These are phyloP conservation scores for Sclerotinia spermophila DNA, from an alignment of 2,329 filamentous ascomycete genomes.

Conservation along the genomic window DNA sequence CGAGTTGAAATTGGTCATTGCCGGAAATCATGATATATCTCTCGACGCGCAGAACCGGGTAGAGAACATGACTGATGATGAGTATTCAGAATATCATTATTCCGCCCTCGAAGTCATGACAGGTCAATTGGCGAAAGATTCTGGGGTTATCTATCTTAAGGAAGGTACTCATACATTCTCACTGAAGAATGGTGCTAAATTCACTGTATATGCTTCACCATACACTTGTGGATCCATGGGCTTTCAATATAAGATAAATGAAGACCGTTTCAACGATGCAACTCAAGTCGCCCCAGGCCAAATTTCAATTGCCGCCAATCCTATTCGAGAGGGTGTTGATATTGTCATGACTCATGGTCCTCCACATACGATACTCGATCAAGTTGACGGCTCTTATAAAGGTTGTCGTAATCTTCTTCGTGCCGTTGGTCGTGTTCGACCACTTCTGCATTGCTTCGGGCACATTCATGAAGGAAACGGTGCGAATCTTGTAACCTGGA, in stretches of 20 bases:
- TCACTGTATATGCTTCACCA: constrained; percentile 31
- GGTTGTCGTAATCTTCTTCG: constrained; percentile 47
- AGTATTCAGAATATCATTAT: constrained; percentile 13
- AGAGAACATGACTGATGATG: constrained; percentile 18
- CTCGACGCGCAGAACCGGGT: constrained; percentile 7
- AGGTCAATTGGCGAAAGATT: constrained; percentile 14
- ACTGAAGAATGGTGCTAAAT: constrained; percentile 25
- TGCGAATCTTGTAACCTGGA: constrained; percentile 51
- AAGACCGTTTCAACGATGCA: constrained; percentile 25
- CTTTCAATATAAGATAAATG: constrained; percentile 25
- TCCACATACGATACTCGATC: constrained; percentile 37
- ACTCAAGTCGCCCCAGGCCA: constrained; percentile 1
- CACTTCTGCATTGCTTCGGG: constrained; percentile 53
- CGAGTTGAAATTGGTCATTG: constrained; percentile 57
- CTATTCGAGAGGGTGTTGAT: constrained; percentile 33
- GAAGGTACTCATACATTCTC: constrained; percentile 26
- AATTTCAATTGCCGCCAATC: constrained; percentile 20
- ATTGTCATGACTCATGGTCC: constrained; percentile 43
- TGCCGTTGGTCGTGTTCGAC: constrained; percentile 44
- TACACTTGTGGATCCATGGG: constrained; percentile 23
- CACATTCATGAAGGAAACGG: constrained; percentile 60
- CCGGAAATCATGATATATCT: constrained; percentile 57
- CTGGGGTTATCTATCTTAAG: constrained; percentile 25
- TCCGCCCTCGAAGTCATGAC: constrained; percentile 18
- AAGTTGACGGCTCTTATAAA: constrained; percentile 31